Evolutionary conservation across 495 filamentous ascomycete species (phyloP).

Genomic region (Talaromyces wortmannii): DNA sequence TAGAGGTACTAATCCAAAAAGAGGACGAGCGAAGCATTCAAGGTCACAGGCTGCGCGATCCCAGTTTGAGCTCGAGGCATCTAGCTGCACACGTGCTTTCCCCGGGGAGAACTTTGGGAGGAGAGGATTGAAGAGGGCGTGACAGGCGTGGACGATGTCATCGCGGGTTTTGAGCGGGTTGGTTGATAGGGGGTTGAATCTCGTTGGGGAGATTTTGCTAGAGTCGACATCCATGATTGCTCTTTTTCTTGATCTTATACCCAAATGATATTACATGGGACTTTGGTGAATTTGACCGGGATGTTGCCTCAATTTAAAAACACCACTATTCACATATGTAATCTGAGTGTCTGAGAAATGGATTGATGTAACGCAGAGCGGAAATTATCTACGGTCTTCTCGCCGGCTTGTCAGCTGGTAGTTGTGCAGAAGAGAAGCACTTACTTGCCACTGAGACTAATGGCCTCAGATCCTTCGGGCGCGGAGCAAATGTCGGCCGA

Average conservation of each 20-base stretch:
- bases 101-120: conserved; percentile 55
- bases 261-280: background rate
- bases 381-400: too few species aligned
- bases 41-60: conserved; percentile 72
- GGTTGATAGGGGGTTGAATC: conserved; percentile 10
- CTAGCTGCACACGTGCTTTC: conserved; percentile 50
- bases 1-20: conserved; percentile 67
- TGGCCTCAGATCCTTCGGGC: background rate
- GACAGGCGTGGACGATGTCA: conserved; percentile 51
- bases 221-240: background rate
- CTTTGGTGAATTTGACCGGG: too few species aligned
- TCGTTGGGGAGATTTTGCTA: background rate
- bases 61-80: conserved; percentile 61
- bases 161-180: conserved; percentile 28
- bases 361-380: too few species aligned
- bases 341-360: too few species aligned
- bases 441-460: too few species aligned
- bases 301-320: too few species aligned
- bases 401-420: too few species aligned
- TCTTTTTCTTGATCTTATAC: background rate
- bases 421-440: too few species aligned
- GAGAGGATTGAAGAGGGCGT: conserved; percentile 55
- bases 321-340: too few species aligned
- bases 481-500: background rate
- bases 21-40: conserved; percentile 66